Base-by-base conservation (phyloP, 257 asterid genomes). In the Sherardia arvensis region DNA sequence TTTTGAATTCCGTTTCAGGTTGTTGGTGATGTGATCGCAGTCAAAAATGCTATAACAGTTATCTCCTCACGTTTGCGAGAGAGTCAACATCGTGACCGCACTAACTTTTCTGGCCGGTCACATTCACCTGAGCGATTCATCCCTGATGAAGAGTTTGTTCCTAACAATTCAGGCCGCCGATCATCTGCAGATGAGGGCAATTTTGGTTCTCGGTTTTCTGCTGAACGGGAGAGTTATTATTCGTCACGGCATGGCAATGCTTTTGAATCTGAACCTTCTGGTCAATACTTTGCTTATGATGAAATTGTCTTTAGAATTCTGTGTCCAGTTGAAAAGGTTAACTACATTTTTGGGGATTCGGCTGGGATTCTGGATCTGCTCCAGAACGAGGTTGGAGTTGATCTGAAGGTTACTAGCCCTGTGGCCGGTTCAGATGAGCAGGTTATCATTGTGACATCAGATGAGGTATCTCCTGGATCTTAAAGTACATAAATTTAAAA, bases 11-110 rank as follows among this genome's bases (percentile, higher is more conserved):
- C 55, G n/a, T 49, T 66, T 21, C 83, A 89, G 97, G 86, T 89
- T 55, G 91, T 85, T n/a, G 99, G 99, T 72, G 96, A 87, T 59
- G 71, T 66, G 66, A 84, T 78, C 66, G 87, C 88, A 0, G 93
- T 92, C 69, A 89, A 89, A 77, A 77, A 75, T 73, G 97, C 99
- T 49, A 57, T 92, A 61, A 73, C 70, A 66, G 79, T 82, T 26
- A 82, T 89, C 51, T 87, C 99, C 30, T 79, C 92, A 21, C 97
- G 97, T 51, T 77, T 92, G 79, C 79, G 90, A 69, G 99, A 92
- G 84, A 83, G 93, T 73, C 99, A 92, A 68, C 97, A 87, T 73
- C 99, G 95, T 21, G 96, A 89, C 51, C 83, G 94, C 69, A 78
- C 68, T 81, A 72, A 85, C 62, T 82, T 82, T 61, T 78, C 74